Percentiles rank a stretch among this genome's conserved stretches.
phyloP scores from a whole-genome alignment of 1,139 yeast species.

The Debaryomyces robertsiae region DNA sequence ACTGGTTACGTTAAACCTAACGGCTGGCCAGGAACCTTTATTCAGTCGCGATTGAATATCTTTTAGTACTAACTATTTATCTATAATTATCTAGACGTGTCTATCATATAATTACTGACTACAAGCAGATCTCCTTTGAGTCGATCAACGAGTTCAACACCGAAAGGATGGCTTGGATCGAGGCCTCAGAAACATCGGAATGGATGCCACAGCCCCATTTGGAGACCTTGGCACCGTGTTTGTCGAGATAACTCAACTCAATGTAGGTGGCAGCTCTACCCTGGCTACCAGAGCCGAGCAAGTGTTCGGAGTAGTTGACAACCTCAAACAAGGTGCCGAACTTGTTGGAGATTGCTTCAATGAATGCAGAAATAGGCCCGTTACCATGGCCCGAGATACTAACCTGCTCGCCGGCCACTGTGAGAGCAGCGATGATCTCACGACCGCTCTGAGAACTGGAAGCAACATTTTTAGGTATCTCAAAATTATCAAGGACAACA shows the following conservation, averaged over 20 bases:
- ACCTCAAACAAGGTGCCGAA: constrained; percentile 43
- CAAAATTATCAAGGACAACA: constrained; percentile 38
- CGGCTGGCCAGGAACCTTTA: too few species aligned
- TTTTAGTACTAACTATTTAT: too few species aligned
- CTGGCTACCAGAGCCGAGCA: constrained; percentile 46
- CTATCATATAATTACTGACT: constrained; percentile 1
- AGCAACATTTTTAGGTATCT: constrained; percentile 29
- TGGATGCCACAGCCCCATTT: constrained; percentile 52
- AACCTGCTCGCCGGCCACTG: constrained; percentile 23
- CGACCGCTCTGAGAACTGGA: constrained; percentile 27
- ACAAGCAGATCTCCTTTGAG: constrained; percentile 25
- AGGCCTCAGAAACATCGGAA: constrained; percentile 50
- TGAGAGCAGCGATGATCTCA: constrained; percentile 33
- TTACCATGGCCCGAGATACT: constrained; percentile 42
- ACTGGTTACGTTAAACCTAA: too few species aligned
- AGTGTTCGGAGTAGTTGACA: constrained; percentile 46
- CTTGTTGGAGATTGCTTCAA: constrained; percentile 40
- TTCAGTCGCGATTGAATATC: too few species aligned
- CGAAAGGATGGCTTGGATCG: constrained; percentile 49
- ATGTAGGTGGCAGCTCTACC: constrained; percentile 51
- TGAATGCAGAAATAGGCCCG: constrained; percentile 52
- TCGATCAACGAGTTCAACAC: constrained; percentile 40
- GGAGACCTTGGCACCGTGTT: constrained; percentile 28
- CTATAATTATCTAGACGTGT: too few species aligned
- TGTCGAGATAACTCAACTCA: constrained; percentile 37